Evolutionary conservation across 495 filamentous ascomycete genomes (phyloP).

Genomic region (Chaetomium cochliodes): DNA sequence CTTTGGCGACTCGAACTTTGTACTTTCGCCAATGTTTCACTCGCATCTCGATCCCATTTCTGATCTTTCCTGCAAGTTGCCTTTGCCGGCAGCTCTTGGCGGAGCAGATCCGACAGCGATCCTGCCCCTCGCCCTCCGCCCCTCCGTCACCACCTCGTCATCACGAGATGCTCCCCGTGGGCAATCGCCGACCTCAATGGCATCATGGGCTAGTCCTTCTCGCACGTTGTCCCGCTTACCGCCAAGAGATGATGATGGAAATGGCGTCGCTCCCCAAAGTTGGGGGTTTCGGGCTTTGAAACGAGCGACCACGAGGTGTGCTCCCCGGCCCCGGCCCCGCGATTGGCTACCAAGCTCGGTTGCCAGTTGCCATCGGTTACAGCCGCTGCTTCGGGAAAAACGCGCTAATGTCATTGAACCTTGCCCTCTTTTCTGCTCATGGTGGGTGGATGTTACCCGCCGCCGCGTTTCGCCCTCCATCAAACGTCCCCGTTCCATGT

Average conservation of each 20-base stretch:
- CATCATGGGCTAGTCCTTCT: neutral
- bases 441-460: constrained; percentile 8
- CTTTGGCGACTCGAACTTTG: neutral
- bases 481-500: constrained; percentile 17
- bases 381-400: neutral
- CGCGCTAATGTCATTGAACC: neutral
- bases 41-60: neutral
- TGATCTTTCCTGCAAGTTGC: constrained; percentile 1
- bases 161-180: neutral
- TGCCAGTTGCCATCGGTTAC: constrained; percentile 1
- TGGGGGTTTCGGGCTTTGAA: constrained; percentile 12
- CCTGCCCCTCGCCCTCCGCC: neutral
- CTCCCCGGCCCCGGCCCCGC: neutral
- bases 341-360: constrained; percentile 12
- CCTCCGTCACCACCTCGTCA: constrained; percentile 2
- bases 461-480: neutral
- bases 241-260: neutral
- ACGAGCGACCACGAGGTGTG: constrained; percentile 6
- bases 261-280: neutral
- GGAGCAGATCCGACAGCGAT: constrained; percentile 4
- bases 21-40: neutral
- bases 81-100: constrained; percentile 9
- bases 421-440: neutral
- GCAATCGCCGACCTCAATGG: neutral
- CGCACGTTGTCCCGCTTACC: neutral